Evolutionary conservation across 192 early-diverging fungal species (phyloP), one percentile per base, ranked within the genome.

Genomic region (Entomortierella chlamydospora): DNA sequence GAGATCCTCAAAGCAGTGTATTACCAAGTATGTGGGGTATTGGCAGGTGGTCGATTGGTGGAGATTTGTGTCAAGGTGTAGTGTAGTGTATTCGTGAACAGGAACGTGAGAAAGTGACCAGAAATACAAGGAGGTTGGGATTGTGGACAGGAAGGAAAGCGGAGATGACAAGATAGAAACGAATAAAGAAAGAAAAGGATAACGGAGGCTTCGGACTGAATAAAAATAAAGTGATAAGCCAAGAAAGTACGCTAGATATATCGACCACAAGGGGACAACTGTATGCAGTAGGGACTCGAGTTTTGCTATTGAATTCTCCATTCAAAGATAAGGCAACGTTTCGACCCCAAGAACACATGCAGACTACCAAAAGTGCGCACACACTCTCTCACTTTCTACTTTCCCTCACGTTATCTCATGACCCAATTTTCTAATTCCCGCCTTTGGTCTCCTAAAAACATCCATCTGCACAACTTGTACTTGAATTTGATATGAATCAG

Each of bases 261-360:
- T n/a, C n/a, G n/a, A n/a, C n/a, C n/a, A n/a, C n/a, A n/a, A n/a
- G 60, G 60, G 47, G 60, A 61, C 43, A 41, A 50, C 60, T 22
- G 28, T 26, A 22, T 60, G 34, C 39, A 34, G 28, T 12, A 15
- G 56, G n/a, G n/a, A 5, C 33, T 43, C 22, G 41, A 60, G 56
- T 31, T 30, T 50, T 23, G 5, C 15, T 22, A 60, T 60, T 60
- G 39, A 60, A 26, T 26, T 22, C 22, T 43, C 41, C 30, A 41
- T 45, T 60, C 41, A 50, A 30, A 61, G 60, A 61, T 61, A 61
- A 61, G 43, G 28, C n/a, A 60, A 11, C 25, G 52, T 23, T 42
- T 12, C 34, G 25, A 39, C n/a, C 57, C 17, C 33, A 60, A 4
- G 5, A 20, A n/a, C 33, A 57, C 20, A 30, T 37, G 28, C 56